Percentiles rank a stretch among this genome's conserved stretches.
Conservation (phyloP, 2,329 filamentous ascomycete genomes). For the Gliomastix tumulicola region DNA sequence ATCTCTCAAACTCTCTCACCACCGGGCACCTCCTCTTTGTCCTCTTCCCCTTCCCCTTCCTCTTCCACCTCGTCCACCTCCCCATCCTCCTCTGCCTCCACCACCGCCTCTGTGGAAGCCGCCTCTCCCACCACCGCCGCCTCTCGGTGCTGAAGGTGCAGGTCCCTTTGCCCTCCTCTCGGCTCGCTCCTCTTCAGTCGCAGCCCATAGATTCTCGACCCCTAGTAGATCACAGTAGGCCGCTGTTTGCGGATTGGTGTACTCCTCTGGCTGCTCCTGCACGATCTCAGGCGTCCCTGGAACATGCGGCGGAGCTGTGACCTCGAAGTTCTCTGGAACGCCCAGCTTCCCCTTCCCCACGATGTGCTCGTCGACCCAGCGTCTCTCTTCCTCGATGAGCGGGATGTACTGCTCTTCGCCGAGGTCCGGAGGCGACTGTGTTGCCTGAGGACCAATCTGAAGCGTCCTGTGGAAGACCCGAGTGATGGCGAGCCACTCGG, state of each 20-base stretch:
- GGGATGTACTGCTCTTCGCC: conserved; percentile 63
- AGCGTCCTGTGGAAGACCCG: conserved; percentile 68
- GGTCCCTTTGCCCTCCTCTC: conserved; percentile 53
- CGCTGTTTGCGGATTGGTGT: conserved; percentile 81
- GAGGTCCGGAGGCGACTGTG: conserved; percentile 48
- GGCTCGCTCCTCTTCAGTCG: conserved; percentile 62
- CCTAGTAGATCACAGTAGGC: conserved; percentile 72
- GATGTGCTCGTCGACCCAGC: conserved; percentile 78
- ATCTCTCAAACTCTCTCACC: too few relatives aligned
- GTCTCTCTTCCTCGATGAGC: conserved; percentile 61
- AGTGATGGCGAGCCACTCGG: conserved; percentile 92
- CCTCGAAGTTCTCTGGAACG: conserved; percentile 71
- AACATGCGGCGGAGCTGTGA: conserved; percentile 68
- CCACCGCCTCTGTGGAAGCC: conserved; percentile 28
- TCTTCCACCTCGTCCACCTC: conserved; percentile 20
- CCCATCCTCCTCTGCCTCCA: conserved; percentile 26
- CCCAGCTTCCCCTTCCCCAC: conserved; percentile 52
- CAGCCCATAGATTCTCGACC: conserved; percentile 69
- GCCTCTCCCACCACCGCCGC: conserved; percentile 20
- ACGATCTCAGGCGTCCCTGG: conserved; percentile 48
- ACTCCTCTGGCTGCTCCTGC: conserved; percentile 64
- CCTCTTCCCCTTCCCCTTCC: conserved; percentile 17
- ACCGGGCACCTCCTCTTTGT: too few relatives aligned
- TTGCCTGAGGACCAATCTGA: conserved; percentile 51
- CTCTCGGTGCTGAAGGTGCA: conserved; percentile 25